Evolutionary conservation across 768 basidiomycete genomes (phyloP), one percentile per base, ranked within the genome.

Genomic region (Rhizopogon vesiculosus): DNA sequence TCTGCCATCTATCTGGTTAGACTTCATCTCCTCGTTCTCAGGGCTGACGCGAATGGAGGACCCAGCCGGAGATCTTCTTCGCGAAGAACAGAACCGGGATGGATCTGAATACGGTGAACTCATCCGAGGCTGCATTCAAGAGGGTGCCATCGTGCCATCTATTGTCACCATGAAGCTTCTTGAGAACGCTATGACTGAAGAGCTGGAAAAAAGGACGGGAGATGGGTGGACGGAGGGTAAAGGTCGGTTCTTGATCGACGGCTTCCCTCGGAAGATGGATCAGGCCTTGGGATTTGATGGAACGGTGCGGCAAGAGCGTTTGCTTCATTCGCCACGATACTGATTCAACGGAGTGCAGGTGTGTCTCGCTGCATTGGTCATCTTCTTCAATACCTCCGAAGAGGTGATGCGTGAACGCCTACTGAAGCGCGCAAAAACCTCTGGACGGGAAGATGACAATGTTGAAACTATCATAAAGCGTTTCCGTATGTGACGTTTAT

Each of bases 231-330:
- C 69, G 8, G 74, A 81, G 33, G 91, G 87, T 25, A 75, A 73
- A 51, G 92, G 91, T 35, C 85, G 93, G 45, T 99, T 98, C 78
- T 78, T 98, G 63, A 86, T 99, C 59, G 96, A 99, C 60, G 97
- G 96, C 1, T 98, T 98, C 74, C 97, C 96, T 53, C 83, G 96
- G 58, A 94, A 98, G 78, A 94, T 98, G 93, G 97, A 99, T 69
- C 97, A 99, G 73, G 96, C 95, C 0, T 57, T 87, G 64, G 85
- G 86, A 68, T 99, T 98, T 66, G 96, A 98, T 64, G 77, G 89
- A 62, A 78, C 85, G 45, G 96, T 93, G 61, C 53, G 81, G 71
- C 3, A 8, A 1, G 19, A n/a, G 42, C 9, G 16, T 2, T 58
- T 46, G 15, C 38, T 19, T 51, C n/a, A 5, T 25, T 7, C 22